phyloP scores from a whole-genome alignment of 2,329 filamentous ascomycete genomes.

The Aspergillus udagawae region DNA sequence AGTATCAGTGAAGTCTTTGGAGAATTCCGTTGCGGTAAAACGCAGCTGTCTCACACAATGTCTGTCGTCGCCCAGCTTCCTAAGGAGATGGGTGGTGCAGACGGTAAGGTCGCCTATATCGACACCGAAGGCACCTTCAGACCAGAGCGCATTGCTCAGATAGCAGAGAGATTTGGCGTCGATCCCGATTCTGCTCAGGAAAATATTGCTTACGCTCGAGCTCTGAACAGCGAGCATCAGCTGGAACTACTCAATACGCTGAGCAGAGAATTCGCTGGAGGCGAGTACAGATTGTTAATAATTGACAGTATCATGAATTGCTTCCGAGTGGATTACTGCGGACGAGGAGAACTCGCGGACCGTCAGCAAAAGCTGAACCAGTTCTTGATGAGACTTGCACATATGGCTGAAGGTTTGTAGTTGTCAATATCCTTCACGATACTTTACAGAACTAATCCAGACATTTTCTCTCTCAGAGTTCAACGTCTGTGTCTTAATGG shows the following conservation, averaged over 20 bases:
- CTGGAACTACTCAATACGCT: constrained; percentile 61
- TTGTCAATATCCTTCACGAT: not conserved
- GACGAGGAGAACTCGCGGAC: constrained; percentile 64
- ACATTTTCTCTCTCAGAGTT: constrained; percentile 47
- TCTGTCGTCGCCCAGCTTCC: constrained; percentile 58
- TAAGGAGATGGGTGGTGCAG: constrained; percentile 60
- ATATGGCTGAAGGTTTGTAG: constrained; percentile 58
- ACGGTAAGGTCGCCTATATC: constrained; percentile 67
- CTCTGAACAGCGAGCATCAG: constrained; percentile 64
- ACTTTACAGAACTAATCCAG: constrained; percentile 6
- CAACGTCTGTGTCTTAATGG: constrained; percentile 63
- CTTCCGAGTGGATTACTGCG: constrained; percentile 64
- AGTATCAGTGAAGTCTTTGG: constrained; percentile 57
- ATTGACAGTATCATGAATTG: constrained; percentile 69
- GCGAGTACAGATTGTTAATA: constrained; percentile 63
- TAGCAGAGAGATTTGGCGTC: constrained; percentile 62
- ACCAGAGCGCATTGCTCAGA: constrained; percentile 63
- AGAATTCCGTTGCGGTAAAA: constrained; percentile 59
- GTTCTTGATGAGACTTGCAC: constrained; percentile 60
- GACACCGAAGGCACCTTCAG: constrained; percentile 65
- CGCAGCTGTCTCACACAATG: constrained; percentile 66
- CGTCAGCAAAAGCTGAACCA: constrained; percentile 65
- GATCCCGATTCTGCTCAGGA: constrained; percentile 59
- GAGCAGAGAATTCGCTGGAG: constrained; percentile 57
- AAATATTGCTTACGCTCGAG: constrained; percentile 64